phyloP scores from a whole-genome alignment of 306 rosid species.

The Astragalus glycyphyllos region DNA sequence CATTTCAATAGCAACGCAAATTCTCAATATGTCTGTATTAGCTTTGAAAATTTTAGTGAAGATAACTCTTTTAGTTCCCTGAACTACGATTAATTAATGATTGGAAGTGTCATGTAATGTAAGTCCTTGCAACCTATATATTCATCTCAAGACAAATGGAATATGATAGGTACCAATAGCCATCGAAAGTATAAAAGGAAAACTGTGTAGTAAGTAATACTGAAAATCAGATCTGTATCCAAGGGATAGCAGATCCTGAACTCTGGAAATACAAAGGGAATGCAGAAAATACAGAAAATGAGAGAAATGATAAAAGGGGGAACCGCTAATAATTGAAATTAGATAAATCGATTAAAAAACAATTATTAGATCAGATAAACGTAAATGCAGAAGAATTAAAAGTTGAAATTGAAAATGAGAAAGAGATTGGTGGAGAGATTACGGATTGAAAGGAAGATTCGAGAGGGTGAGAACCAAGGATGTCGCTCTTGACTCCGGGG shows the following conservation, averaged over 20 bases:
- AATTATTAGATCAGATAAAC: not conserved
- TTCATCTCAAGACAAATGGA: constrained; percentile 27
- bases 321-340: not conserved
- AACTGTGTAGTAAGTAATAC: no score
- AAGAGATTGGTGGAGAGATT: constrained; percentile 34
- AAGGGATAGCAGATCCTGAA: no score
- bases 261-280: no score
- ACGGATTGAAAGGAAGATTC: constrained; percentile 77
- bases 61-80: not conserved
- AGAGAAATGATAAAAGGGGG: not conserved
- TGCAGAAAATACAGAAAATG: no score
- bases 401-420: constrained; percentile 14
- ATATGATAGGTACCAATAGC: no score
- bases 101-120: not conserved
- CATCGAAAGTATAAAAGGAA: no score
- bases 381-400: not conserved
- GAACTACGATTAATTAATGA: not conserved
- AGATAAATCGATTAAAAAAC: not conserved
- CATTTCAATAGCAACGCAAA: constrained; percentile 9
- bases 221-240: no score
- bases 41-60: constrained; percentile 9
- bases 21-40: constrained; percentile 11
- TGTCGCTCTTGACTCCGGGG: constrained; percentile 82
- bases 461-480: constrained; percentile 87
- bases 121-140: not conserved